Evolutionary conservation across 441 rosid species (phyloP).

Genomic region (Theobroma grandiflorum): DNA sequence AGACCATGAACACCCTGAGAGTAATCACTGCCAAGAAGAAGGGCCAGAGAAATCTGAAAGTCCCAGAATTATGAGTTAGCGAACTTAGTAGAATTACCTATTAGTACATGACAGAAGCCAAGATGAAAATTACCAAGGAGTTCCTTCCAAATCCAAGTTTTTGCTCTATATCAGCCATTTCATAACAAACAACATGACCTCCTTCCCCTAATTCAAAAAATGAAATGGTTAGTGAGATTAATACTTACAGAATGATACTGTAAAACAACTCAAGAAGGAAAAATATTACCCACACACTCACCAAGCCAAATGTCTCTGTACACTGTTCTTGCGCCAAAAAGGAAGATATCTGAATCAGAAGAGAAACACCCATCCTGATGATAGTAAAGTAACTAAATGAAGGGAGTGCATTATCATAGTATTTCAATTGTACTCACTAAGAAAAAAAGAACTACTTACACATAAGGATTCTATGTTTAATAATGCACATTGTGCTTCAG

Average conservation of each 20-base stretch:
- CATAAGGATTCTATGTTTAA: slow-evolving; percentile 83
- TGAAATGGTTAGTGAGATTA: slow-evolving; percentile 31
- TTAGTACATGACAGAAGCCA: slow-evolving; percentile 29
- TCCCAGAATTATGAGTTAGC: slow-evolving; percentile 29
- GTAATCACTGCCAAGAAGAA: slow-evolving; percentile 94
- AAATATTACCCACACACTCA: slow-evolving; percentile 35
- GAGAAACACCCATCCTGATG: slow-evolving; percentile 93
- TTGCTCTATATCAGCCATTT: slow-evolving; percentile 84
- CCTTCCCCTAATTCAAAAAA: slow-evolving; percentile 72
- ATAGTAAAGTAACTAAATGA: slow-evolving; percentile 17
- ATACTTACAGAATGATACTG: slow-evolving; percentile 16
- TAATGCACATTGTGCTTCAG: slow-evolving; percentile 93
- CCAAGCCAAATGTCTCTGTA: slow-evolving; percentile 94
- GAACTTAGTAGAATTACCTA: slow-evolving; percentile 12
- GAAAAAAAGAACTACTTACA: slow-evolving; percentile 54
- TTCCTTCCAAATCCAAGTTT: slow-evolving; percentile 91
- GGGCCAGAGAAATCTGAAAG: slow-evolving; percentile 78
- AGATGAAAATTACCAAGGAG: slow-evolving; percentile 68
- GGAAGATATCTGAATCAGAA: slow-evolving; percentile 91
- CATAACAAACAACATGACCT: slow-evolving; percentile 86
- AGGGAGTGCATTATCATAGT: neutral
- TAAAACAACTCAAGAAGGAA: slow-evolving; percentile 24
- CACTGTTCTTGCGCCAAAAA: slow-evolving; percentile 92
- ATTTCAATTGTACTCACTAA: slow-evolving; percentile 6
- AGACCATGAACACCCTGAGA: slow-evolving; percentile 84